phyloP scores from a whole-genome alignment of 2,329 filamentous ascomycete species.

The Claviceps sp. region DNA sequence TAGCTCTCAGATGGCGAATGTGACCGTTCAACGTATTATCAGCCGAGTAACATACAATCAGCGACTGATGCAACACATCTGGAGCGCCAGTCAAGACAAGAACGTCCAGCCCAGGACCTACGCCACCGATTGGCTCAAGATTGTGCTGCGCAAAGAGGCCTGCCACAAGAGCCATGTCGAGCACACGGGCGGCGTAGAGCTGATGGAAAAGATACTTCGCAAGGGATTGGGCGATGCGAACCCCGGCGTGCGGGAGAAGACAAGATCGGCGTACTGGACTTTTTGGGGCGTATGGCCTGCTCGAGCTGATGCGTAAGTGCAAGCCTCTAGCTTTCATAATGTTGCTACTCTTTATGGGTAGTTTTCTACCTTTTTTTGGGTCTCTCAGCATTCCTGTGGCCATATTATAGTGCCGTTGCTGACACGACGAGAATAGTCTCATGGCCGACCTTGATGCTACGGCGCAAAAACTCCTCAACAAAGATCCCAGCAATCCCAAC shows the following conservation, averaged over 20 bases:
- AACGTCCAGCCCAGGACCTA: constrained; percentile 77
- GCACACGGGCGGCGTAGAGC: constrained; percentile 67
- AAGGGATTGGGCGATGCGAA: constrained; percentile 84
- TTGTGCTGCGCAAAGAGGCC: constrained; percentile 62
- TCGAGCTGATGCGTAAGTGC: constrained; percentile 56
- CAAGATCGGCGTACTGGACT: constrained; percentile 75
- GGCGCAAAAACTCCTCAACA: constrained; percentile 67
- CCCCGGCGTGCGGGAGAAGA: constrained; percentile 75
- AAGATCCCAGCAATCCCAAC: constrained; percentile 72
- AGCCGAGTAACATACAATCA: constrained; percentile 65
- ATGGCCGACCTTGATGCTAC: constrained; percentile 67
- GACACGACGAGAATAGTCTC: constrained; percentile 38
- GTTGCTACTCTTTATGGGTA: too few relatives aligned
- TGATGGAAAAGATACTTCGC: constrained; percentile 78
- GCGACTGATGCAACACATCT: constrained; percentile 77
- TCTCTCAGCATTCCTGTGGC: neutral
- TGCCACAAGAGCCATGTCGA: constrained; percentile 74
- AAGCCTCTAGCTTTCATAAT: too few relatives aligned
- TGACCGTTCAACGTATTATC: constrained; percentile 69
- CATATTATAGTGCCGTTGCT: constrained; percentile 6
- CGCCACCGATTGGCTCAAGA: constrained; percentile 72
- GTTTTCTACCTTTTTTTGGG: neutral
- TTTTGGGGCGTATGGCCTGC: constrained; percentile 68
- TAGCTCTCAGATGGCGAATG: constrained; percentile 68
- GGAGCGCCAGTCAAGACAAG: constrained; percentile 76